Conservation (phyloP, 1,284 basidiomycete species). For the Prillingera fragicola region DNA sequence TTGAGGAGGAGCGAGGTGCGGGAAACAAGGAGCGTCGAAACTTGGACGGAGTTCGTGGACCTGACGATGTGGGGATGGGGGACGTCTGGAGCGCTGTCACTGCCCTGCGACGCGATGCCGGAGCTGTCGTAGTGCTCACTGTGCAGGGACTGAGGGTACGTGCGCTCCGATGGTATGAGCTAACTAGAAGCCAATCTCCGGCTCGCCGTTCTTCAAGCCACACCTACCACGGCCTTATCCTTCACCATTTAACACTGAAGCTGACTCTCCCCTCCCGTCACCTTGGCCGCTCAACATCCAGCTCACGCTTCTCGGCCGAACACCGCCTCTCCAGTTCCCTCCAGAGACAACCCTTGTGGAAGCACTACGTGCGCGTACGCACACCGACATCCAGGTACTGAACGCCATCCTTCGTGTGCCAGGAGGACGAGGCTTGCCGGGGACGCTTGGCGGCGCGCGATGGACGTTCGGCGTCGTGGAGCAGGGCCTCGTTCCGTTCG, state of each 20-base stretch:
- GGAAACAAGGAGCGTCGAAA: not conserved
- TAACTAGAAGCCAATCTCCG: slow-evolving; percentile 2
- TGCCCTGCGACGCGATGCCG: slow-evolving; percentile 31
- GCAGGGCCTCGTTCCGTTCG: slow-evolving; percentile 31
- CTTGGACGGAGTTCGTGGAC: not conserved
- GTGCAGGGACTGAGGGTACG: slow-evolving; percentile 42
- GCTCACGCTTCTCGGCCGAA: slow-evolving; percentile 28
- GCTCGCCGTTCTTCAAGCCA: slow-evolving; percentile 28
- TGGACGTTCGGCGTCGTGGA: slow-evolving; percentile 29
- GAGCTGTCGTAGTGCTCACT: slow-evolving; percentile 34
- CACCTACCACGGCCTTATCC: slow-evolving; percentile 44
- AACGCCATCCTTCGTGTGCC: slow-evolving; percentile 23
- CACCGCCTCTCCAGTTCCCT: slow-evolving; percentile 29
- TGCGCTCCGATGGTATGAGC: slow-evolving; percentile 15
- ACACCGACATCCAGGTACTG: slow-evolving; percentile 28
- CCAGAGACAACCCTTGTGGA: slow-evolving; percentile 35
- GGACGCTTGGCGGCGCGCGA: slow-evolving; percentile 17
- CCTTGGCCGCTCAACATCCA: slow-evolving; percentile 37
- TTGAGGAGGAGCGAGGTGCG: slow-evolving; percentile 24
- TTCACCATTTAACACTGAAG: slow-evolving; percentile 18
- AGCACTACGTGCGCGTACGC: slow-evolving; percentile 18
- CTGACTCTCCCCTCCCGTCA: not conserved
- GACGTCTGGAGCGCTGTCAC: slow-evolving; percentile 37
- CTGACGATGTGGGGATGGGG: slow-evolving; percentile 31
- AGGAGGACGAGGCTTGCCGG: slow-evolving; percentile 15